These are phyloP conservation scores for Candida lessepsii DNA, from an alignment of 805 yeast genomes.

Conservation along the genomic window DNA sequence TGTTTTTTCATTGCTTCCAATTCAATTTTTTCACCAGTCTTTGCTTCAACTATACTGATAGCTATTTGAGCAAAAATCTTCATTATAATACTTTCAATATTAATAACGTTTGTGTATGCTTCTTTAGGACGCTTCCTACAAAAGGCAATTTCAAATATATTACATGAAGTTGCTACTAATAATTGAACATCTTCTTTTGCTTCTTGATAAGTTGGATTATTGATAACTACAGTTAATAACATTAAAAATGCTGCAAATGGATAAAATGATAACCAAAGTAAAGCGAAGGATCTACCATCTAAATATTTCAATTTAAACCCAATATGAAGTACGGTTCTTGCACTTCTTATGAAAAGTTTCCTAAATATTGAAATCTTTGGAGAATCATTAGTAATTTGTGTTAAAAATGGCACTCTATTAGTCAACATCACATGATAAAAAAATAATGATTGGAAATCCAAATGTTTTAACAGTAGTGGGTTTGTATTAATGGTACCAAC, in stretches of 20 bases:
- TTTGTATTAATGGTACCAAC: not conserved
- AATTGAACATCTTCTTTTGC: constrained; percentile 22
- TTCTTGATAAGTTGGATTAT: constrained; percentile 21
- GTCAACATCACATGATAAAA: constrained; percentile 28
- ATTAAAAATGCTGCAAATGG: constrained; percentile 29
- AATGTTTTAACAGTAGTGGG: constrained; percentile 4
- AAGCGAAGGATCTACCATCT: constrained; percentile 15
- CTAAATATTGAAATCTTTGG: constrained; percentile 20
- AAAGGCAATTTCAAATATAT: constrained; percentile 10
- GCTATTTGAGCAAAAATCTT: constrained; percentile 13
- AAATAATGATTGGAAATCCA: constrained; percentile 22
- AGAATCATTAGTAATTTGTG: constrained; percentile 13
- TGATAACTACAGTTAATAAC: constrained; percentile 25
- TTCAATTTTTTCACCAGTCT: not conserved
- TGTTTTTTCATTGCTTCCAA: not conserved
- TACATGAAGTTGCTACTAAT: constrained; percentile 17
- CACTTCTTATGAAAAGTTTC: constrained; percentile 28
- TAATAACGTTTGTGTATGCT: not conserved
- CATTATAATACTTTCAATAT: constrained; percentile 11
- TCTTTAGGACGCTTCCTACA: not conserved
- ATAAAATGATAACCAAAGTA: constrained; percentile 22
- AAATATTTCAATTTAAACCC: constrained; percentile 16
- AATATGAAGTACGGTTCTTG: constrained; percentile 28
- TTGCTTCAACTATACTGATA: constrained; percentile 9
- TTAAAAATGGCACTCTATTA: constrained; percentile 32